Base-by-base conservation (phyloP, 1,284 basidiomycete genomes). In the Phellopilus nigrolimitatus region DNA sequence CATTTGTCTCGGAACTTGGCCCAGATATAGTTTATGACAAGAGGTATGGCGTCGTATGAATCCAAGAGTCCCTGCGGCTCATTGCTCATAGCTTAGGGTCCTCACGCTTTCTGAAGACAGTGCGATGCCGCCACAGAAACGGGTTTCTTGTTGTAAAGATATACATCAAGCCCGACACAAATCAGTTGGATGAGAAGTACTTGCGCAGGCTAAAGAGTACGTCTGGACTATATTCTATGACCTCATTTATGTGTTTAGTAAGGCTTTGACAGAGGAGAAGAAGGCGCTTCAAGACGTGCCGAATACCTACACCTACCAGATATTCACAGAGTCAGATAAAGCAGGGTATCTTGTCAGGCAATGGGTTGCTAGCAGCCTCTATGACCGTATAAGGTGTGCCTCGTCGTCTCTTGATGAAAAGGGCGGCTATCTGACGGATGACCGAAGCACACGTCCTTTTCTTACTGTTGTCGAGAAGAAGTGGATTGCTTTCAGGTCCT, bases 401-500 rank as follows among this genome's bases (percentile, higher is more conserved):
- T 12, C 12, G 31, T 22, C 22, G 28, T 59, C 43, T 31, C 33
- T n/a, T 13, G n/a, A 21, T 41, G 15, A 36, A 17, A 19, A 24
- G 17, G 22, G 13, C 30, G 39, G 17, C 6, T 27, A 13, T 3
- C 7, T n/a, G n/a, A 34, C 9, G 27, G 30, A 30, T 37, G 34
- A 34, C 22, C 40, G 1, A 59, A 97, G 95, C 64, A 99, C 95
- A 1, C 88, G 97, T 24, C 97, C 97, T 0, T 99, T 99, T 69
- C 74, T 99, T 44, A 88, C 84, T 52, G 66, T 76, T 47, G 80
- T 97, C 39, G 97, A 99, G 74, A 99, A 99, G 78, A 92, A 93
- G 63, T 99, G 97, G 97, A 92, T 99, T 56, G 86, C 90, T 0
- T 94, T 64, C 95, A 99, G 67, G 75, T 99, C 1, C 73, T 99